These are phyloP conservation scores for Alternaria novae-zelandiae DNA, from an alignment of 2,329 filamentous ascomycete species.

Conservation along the genomic window DNA sequence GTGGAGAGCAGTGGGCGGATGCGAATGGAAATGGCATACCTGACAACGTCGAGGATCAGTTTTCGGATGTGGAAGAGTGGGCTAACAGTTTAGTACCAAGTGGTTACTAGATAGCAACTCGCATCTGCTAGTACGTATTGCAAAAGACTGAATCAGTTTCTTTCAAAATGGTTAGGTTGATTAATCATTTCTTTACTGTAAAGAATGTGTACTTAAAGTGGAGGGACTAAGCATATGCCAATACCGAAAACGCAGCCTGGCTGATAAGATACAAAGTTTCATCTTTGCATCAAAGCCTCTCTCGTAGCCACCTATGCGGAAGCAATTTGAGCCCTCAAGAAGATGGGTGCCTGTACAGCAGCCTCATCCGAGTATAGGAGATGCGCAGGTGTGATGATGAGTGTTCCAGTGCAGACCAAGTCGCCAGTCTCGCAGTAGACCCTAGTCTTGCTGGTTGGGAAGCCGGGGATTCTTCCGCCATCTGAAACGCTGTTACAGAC, in stretches of 20 bases:
- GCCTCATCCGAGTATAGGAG: constrained; percentile 35
- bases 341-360: constrained; percentile 25
- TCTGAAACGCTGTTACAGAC: neutral
- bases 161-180: neutral
- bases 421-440: constrained; percentile 43
- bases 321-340: constrained; percentile 16
- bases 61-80: constrained; percentile 59
- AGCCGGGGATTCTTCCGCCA: constrained; percentile 41
- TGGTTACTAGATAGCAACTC: constrained; percentile 19
- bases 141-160: neutral
- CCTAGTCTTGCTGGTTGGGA: constrained; percentile 36
- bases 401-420: constrained; percentile 40
- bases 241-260: neutral
- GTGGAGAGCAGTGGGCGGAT: constrained; percentile 51
- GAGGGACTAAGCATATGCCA: neutral
- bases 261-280: neutral
- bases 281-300: neutral
- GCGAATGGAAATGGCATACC: constrained; percentile 60
- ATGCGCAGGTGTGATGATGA: constrained; percentile 39
- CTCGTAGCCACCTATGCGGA: neutral
- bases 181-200: neutral
- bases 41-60: constrained; percentile 55
- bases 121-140: neutral
- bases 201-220: neutral
- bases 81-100: constrained; percentile 56